These are phyloP conservation scores for Saccharomyces hybrid DNA, from an alignment of 1,139 yeast genomes.

Conservation along the genomic window DNA sequence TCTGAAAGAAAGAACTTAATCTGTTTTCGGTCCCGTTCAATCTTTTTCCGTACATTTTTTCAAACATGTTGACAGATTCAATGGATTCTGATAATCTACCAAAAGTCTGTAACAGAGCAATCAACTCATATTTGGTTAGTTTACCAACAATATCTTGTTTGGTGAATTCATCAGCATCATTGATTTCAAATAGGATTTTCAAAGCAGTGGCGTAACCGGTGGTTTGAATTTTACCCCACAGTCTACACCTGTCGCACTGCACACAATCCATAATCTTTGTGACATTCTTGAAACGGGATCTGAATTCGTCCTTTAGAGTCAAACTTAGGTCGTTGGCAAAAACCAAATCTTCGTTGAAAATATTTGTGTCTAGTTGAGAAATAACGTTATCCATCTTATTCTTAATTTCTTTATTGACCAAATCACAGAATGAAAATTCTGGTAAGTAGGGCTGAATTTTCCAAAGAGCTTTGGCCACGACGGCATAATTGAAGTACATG, in stretches of 20 bases:
- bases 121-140: constrained; percentile 77
- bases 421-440: constrained; percentile 43
- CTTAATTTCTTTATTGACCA: constrained; percentile 44
- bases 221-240: constrained; percentile 97
- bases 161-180: constrained; percentile 35
- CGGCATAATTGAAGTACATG: constrained; percentile 85
- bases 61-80: constrained; percentile 65
- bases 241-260: constrained; percentile 92
- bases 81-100: constrained; percentile 85
- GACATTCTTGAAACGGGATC: constrained; percentile 78
- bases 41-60: constrained; percentile 41
- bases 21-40: constrained; percentile 15
- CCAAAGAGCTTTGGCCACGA: constrained; percentile 73
- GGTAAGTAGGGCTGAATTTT: constrained; percentile 48
- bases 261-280: constrained; percentile 96
- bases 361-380: constrained; percentile 39
- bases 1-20: constrained; percentile 23
- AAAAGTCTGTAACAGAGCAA: constrained; percentile 84
- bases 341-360: constrained; percentile 49
- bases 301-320: constrained; percentile 62
- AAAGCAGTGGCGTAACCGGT: constrained; percentile 96
- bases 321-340: constrained; percentile 43
- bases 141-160: constrained; percentile 38
- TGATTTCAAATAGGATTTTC: constrained; percentile 76
- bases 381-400: constrained; percentile 36